Evolutionary conservation across 2,329 filamentous ascomycete genomes (phyloP), one percentile per base, ranked within the genome.

Genomic region (Peltaster fructicola): DNA sequence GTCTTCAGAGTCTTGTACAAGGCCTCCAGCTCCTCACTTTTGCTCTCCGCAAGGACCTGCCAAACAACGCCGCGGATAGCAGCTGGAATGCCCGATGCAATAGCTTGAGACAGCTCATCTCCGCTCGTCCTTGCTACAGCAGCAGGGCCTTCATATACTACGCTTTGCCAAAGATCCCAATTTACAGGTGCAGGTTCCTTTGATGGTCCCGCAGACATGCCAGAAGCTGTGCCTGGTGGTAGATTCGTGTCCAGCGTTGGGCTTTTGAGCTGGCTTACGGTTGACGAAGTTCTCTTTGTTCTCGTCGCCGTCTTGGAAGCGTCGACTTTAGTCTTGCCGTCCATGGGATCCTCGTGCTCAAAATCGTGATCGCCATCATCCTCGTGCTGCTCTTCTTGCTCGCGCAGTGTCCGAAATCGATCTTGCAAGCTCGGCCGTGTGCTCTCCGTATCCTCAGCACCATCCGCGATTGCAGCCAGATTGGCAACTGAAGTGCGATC

Each of bases 51-150:
- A 33, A 98, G 58, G 6, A 95, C 85, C 53, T 98, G 88, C 88
- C 88, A 98, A 24, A 98, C 84, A 3, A 98, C 88, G n/a, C 88
- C 90, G 30, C 88, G 73, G 33, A 98, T 92, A 3, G 84, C 85
- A 37, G 75, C 82, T 1, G 88, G 88, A 29, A 98, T 98, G 15
- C 88, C 88, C 18, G 75, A 78, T 24, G 85, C 79, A 39, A 98
- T 93, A 12, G 88, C 84, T 36, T 66, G 70, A 45, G 85, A 92
- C 29, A 98, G 58, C 47, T 93, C 84, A 41, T 90, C 80, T 0
- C 85, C 65, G 43, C 82, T 92, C 4, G 81, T 82, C 31, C 80
- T 71, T 7, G 80, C 77, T 24, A 95, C 77, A 7, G 81, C 85
- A 14, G 80, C 71, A 9, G 84, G 82, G 0, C 88, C 88, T 54